Evolutionary conservation across 495 filamentous ascomycete genomes (phyloP), one percentile per base, ranked within the genome.

Genomic region (Arthonia radiata): DNA sequence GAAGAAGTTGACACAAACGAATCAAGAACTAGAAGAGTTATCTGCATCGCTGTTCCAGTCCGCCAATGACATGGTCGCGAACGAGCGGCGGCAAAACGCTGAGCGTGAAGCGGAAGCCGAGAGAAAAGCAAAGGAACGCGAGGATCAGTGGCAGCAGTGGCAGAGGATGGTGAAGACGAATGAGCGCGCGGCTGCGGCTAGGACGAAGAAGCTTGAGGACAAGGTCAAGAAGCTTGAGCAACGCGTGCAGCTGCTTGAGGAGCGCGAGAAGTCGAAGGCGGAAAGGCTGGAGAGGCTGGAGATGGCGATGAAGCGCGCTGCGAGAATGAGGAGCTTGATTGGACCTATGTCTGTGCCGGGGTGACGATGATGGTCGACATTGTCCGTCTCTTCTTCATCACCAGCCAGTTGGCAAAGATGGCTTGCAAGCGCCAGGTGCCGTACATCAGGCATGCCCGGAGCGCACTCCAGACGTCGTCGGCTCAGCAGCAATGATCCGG

Each of bases 51-150:
- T 97, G 27, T 97, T 97, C 50, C 67, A 77, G 43, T 71, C 91
- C 48, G 86, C 86, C 11, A 94, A 94, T 39, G 77, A 91, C 55
- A 94, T 97, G 83, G 86, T 97, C 14, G 79, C 83, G 10, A 52
- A 65, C 38, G 86, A 94, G 56, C 57, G 86, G 24, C 67, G 71
- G 42, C 77, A 74, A 18, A 52, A 78, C 22, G 76, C 73, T 4
- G 63, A 60, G 45, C 54, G 94, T 17, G 80, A 91, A 44, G 71
- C 78, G 43, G 44, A 75, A 28, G 15, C n/a, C 13, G 17, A 63
- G 83, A 0, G 57, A 47, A 15, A 56, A 71, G 36, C 46, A 83
- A 18, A 74, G n/a, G n/a, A n/a, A n/a, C n/a, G n/a, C n/a, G n/a
- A n/a, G n/a, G n/a, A n/a, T n/a, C n/a, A 82, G 47, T 48, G 57